Percentiles rank a stretch among this genome's conserved stretches.
These are phyloP conservation scores for Saccharomycopsis synnaedendra DNA, from an alignment of 805 yeast genomes.

Conservation along the genomic window DNA sequence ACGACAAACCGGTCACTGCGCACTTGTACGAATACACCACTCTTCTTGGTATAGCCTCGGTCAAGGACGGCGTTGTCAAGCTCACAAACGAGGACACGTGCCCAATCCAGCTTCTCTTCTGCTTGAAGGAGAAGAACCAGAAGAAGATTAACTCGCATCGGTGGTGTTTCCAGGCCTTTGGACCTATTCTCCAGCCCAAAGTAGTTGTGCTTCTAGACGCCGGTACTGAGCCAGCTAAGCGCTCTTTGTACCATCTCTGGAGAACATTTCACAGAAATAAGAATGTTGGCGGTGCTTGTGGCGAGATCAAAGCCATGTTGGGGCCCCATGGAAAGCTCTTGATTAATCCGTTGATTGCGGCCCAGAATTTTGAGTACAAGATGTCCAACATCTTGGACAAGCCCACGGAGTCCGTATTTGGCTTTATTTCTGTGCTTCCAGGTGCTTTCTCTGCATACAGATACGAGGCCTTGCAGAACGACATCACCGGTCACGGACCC, in stretches of 20 bases:
- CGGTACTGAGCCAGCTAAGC: constrained; percentile 84
- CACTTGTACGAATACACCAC: constrained; percentile 93
- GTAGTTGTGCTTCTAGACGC: constrained; percentile 84
- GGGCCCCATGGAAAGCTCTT: constrained; percentile 50
- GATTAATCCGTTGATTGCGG: constrained; percentile 86
- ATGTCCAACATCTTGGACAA: constrained; percentile 91
- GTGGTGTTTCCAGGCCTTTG: constrained; percentile 94
- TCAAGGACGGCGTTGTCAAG: constrained; percentile 56
- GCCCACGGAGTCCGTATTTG: constrained; percentile 92
- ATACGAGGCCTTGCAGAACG: constrained; percentile 63
- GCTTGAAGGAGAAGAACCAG: constrained; percentile 81
- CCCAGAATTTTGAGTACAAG: constrained; percentile 94
- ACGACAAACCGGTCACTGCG: constrained; percentile 69
- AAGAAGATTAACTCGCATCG: constrained; percentile 91
- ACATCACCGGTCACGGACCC: constrained; percentile 66
- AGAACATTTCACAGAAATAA: constrained; percentile 64
- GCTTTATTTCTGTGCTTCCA: constrained; percentile 88
- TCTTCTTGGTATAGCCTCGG: constrained; percentile 73
- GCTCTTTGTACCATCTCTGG: constrained; percentile 85
- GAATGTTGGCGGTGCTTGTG: constrained; percentile 95
- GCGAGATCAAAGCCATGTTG: constrained; percentile 82
- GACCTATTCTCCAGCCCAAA: constrained; percentile 71
- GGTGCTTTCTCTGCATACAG: constrained; percentile 97
- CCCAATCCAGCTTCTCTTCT: constrained; percentile 84
- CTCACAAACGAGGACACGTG: constrained; percentile 89